These are phyloP conservation scores for Candida hispaniensis DNA, from an alignment of 805 yeast species.

Conservation along the genomic window DNA sequence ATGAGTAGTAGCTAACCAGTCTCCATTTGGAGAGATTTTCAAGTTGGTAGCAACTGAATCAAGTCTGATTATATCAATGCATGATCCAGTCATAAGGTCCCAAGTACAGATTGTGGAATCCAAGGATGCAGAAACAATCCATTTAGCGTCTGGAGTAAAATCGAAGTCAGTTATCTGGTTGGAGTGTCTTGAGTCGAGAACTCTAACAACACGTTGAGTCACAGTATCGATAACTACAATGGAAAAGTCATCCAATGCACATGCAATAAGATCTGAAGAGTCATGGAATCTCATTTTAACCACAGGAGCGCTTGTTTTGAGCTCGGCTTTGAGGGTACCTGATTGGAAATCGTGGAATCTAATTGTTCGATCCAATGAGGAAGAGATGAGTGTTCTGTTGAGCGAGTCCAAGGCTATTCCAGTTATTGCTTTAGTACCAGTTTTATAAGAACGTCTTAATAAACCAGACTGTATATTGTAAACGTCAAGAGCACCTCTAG, in stretches of 20 bases:
- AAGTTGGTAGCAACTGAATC: conserved; percentile 72
- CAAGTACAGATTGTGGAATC: conserved; percentile 89
- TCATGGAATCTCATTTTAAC: conserved; percentile 69
- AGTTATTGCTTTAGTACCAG: conserved; percentile 65
- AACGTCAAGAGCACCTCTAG: conserved; percentile 72
- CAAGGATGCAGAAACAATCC: conserved; percentile 75
- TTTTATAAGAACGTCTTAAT: conserved; percentile 53
- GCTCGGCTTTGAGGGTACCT: conserved; percentile 53
- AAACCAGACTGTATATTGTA: conserved; percentile 90
- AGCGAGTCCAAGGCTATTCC: conserved; percentile 84
- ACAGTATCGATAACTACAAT: conserved; percentile 72
- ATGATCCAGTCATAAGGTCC: conserved; percentile 95
- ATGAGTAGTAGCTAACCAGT: conserved; percentile 84
- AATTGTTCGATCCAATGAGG: conserved; percentile 81
- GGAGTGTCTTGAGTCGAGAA: conserved; percentile 68
- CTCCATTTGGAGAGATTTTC: conserved; percentile 78
- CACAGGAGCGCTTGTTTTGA: conserved; percentile 65
- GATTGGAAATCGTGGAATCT: conserved; percentile 78
- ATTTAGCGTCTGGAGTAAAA: conserved; percentile 90
- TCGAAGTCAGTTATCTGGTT: conserved; percentile 81
- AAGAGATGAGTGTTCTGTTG: conserved; percentile 77
- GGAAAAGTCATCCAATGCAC: conserved; percentile 77
- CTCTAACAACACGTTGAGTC: conserved; percentile 76
- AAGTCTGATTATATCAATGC: conserved; percentile 81
- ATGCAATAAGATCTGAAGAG: conserved; percentile 73